Base-by-base conservation (phyloP, 169 alveolate genomes). In the Cryptosporidium bovis region DNA sequence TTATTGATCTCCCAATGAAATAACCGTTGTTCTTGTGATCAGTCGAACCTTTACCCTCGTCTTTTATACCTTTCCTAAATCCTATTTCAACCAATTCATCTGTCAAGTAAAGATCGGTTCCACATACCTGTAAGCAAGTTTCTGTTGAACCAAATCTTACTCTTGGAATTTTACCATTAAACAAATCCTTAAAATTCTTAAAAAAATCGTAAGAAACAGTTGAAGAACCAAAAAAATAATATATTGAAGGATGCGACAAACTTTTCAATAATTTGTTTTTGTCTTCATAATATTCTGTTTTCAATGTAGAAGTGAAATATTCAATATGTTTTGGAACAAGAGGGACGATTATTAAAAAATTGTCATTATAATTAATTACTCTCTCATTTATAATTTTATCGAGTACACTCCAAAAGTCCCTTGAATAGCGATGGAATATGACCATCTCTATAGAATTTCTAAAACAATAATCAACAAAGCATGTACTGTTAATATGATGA, bases 71-170 rank as follows among this genome's bases (percentile, higher is more conserved):
- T 27, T 27, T 18, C 27, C 13, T 62, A 27, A 55, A 77, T 20
- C 34, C 33, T 4, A 36, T 15, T 2, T 53, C 65, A 10, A 69
- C 48, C 1, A 31, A 1, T 27, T 71, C 36, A 82, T 55, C 53
- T 18, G 10, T 31, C 67, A 64, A 44, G 15, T 50, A 48, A 13
- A 66, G 56, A 64, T 64, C 83, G 15, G 71, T 40, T 65, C 66
- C 87, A 29, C 90, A 24, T n/a, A 84, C 83, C 51, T 91, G 93
- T 66, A 91, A 69, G 33, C 91, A 58, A 2, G 93, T 87, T 53
- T 91, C 93, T 12, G 93, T 91, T 20, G 93, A 91, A 15, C 93
- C 93, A 20, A 91, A 91, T 40, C 93, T 69, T 16, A 91, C 67
- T 64, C 65, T 8, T n/a, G 93, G 93, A 18, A 91, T 50, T 40